These are phyloP conservation scores for Psidium guajava DNA, from an alignment of 345 rosid genomes.

Conservation along the genomic window DNA sequence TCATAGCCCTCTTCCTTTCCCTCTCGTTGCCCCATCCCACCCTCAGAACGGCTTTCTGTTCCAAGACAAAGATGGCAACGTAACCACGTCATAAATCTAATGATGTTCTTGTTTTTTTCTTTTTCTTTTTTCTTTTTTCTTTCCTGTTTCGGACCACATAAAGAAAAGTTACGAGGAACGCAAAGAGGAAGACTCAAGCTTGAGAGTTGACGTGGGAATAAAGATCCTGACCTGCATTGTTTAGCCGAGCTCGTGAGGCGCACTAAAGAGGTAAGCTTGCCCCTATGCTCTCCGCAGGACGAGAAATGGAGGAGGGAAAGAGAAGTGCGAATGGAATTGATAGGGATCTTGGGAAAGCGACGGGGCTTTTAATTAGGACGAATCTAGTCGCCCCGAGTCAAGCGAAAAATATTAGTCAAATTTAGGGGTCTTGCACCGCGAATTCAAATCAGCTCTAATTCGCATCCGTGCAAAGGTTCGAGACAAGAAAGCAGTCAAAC, in stretches of 20 bases:
- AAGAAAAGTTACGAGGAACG: background rate
- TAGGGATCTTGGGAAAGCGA: background rate
- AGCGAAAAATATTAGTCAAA: background rate
- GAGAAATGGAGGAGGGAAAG: background rate
- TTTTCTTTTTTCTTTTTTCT: too few relatives aligned
- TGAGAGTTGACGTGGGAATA: background rate
- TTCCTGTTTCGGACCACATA: background rate
- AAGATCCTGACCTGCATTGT: background rate
- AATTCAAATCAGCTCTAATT: background rate
- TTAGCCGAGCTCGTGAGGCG: background rate
- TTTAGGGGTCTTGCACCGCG: background rate
- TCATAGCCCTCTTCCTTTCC: conserved; percentile 41
- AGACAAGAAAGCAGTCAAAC: background rate
- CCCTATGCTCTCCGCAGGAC: background rate
- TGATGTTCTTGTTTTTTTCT: background rate
- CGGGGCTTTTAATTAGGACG: background rate
- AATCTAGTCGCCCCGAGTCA: background rate
- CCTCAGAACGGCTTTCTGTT: conserved; percentile 48
- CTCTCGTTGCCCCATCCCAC: conserved; percentile 24
- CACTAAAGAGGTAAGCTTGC: background rate
- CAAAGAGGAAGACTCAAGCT: background rate
- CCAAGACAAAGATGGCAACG: background rate
- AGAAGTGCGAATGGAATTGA: background rate
- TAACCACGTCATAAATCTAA: background rate
- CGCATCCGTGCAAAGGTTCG: background rate